A percentile compares a stretch with the other conserved stretches of the same genome.
These are phyloP conservation scores for Tuctoria greenei DNA, from an alignment of 176 grass and related monocot genomes.

Conservation along the genomic window DNA sequence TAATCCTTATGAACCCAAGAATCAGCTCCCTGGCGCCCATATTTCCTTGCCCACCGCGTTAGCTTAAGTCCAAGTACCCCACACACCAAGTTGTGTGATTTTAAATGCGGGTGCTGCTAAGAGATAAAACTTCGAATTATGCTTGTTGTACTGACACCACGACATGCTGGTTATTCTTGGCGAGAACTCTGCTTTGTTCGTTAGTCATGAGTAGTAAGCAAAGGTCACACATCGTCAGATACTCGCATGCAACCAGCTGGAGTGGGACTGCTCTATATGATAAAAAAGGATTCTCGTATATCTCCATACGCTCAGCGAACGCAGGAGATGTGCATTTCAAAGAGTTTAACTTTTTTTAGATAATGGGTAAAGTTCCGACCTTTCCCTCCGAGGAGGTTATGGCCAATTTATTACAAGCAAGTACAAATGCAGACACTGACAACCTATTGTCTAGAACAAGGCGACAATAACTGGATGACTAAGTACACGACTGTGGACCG, in stretches of 20 bases:
- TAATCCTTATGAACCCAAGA: not conserved
- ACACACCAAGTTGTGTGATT: not conserved
- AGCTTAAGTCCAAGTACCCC: not conserved
- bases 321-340: not conserved
- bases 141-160: slow-evolving; percentile 6
- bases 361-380: too few relatives aligned
- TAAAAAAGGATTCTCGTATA: not conserved
- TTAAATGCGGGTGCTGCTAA: not conserved
- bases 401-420: too few relatives aligned
- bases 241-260: slow-evolving; percentile 12
- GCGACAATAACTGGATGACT: too few relatives aligned
- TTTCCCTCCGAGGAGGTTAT: too few relatives aligned
- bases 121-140: not conserved
- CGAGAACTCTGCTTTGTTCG: not conserved
- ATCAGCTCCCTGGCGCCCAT: not conserved
- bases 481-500: too few relatives aligned
- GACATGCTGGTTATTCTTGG: too few relatives aligned
- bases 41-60: not conserved
- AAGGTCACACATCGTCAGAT: not conserved
- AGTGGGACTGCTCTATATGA: not conserved
- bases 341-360: too few relatives aligned
- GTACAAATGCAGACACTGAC: too few relatives aligned
- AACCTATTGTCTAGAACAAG: too few relatives aligned
- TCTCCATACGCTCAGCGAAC: not conserved
- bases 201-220: not conserved